phyloP scores from a whole-genome alignment of 257 asterid species.

The Ajuga chamaepitys region DNA sequence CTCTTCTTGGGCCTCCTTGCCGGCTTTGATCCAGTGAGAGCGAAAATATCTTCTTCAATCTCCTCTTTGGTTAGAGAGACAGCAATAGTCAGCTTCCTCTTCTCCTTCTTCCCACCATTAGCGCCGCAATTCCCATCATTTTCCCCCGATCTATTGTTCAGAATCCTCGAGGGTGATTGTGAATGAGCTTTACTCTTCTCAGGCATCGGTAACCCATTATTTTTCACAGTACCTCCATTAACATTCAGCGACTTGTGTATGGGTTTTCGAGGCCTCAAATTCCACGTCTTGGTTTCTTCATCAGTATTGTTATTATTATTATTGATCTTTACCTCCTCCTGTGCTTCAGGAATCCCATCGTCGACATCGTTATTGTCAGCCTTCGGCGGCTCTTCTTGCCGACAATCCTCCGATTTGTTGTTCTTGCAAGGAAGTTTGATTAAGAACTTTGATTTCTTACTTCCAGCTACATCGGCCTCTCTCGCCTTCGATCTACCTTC shows the following conservation, averaged over 20 bases:
- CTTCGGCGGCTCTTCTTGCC: slow-evolving; percentile 20
- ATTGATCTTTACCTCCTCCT: slow-evolving; percentile 22
- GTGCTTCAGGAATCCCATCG: slow-evolving; percentile 17
- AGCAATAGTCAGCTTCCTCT: slow-evolving; percentile 35
- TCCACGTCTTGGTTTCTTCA: slow-evolving; percentile 50
- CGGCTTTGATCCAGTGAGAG: slow-evolving; percentile 61
- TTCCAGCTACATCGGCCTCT: slow-evolving; percentile 21
- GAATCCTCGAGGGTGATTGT: slow-evolving; percentile 30
- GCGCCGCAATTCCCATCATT: slow-evolving; percentile 21
- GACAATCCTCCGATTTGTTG: slow-evolving; percentile 26
- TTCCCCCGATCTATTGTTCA: slow-evolving; percentile 28
- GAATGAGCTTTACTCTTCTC: slow-evolving; percentile 38
- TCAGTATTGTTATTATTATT: slow-evolving; percentile 14
- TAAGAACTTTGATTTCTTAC: slow-evolving; percentile 33
- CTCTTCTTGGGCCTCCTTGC: slow-evolving; percentile 75
- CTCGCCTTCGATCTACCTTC: slow-evolving; percentile 23
- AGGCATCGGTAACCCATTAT: slow-evolving; percentile 4
- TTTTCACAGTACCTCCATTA: slow-evolving; percentile 25
- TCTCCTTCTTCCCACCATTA: slow-evolving; percentile 37
- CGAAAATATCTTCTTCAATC: slow-evolving; percentile 64
- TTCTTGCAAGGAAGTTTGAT: slow-evolving; percentile 35
- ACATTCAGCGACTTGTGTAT: slow-evolving; percentile 25
- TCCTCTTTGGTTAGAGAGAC: slow-evolving; percentile 46
- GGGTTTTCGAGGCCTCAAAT: slow-evolving; percentile 52
- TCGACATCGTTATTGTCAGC: slow-evolving; percentile 11